These are phyloP conservation scores for Ceratocystis cubensis DNA, from an alignment of 2,329 filamentous ascomycete genomes.

Conservation along the genomic window DNA sequence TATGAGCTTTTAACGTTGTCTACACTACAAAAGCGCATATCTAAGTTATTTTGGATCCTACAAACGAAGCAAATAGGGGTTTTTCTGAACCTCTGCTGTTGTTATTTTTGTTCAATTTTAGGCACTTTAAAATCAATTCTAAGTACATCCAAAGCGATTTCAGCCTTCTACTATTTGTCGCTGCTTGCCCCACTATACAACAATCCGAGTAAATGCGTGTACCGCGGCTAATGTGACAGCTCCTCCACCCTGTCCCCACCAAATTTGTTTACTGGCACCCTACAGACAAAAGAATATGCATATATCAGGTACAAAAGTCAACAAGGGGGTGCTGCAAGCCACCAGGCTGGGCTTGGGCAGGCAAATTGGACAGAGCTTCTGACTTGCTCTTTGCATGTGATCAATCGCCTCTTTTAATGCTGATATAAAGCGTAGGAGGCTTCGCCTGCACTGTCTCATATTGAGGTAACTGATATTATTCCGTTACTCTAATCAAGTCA, in stretches of 20 bases:
- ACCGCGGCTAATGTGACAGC: background rate
- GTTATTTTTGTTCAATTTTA: background rate
- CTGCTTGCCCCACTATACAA: background rate
- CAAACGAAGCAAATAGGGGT: background rate
- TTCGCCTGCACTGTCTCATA: background rate
- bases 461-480: background rate
- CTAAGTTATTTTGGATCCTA: background rate
- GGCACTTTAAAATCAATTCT: background rate
- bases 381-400: background rate
- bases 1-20: no score
- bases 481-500: background rate
- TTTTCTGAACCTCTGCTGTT: background rate
- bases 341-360: background rate
- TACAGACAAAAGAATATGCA: background rate
- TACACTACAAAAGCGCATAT: background rate
- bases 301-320: background rate
- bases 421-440: background rate
- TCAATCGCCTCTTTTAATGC: background rate
- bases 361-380: background rate
- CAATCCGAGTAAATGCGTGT: background rate
- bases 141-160: background rate
- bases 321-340: background rate
- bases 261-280: background rate
- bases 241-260: background rate
- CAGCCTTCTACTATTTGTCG: background rate